Conservation (phyloP, 2,329 filamentous ascomycete genomes). For the Talaromyces sp. region DNA sequence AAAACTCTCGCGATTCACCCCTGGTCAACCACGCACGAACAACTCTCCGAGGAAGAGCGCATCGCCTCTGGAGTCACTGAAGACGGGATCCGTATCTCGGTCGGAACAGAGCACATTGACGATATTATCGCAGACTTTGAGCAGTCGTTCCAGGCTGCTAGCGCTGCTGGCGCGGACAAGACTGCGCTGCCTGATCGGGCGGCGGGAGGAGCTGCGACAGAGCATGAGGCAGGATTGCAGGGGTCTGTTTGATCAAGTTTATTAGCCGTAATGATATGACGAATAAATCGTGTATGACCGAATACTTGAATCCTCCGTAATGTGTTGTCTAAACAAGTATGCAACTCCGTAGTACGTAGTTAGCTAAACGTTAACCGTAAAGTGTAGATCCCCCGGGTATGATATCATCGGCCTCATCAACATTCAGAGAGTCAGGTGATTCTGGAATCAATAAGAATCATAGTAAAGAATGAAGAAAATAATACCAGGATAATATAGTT, state of each 20-base stretch:
- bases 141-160: conserved; percentile 70
- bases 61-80: conserved; percentile 74
- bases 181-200: conserved; percentile 13
- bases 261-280: neutral
- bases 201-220: neutral
- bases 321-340: no score
- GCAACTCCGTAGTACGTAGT: no score
- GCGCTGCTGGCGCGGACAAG: conserved; percentile 21
- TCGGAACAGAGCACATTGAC: conserved; percentile 94
- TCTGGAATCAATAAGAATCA: neutral
- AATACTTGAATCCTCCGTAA: no score
- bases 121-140: conserved; percentile 96
- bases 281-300: neutral
- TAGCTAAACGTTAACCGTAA: no score
- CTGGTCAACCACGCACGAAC: conserved; percentile 92
- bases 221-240: conserved; percentile 6
- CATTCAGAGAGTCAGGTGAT: neutral
- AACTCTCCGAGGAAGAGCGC: conserved; percentile 80
- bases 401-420: neutral
- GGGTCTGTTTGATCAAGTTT: conserved; percentile 11
- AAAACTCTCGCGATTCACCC: conserved; percentile 95
- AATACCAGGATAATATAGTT: neutral
- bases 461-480: neutral
- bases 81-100: conserved; percentile 91
- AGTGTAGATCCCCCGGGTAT: neutral